Conservation (phyloP, 1,284 basidiomycete species). For the Laetiporus sulphureus region DNA sequence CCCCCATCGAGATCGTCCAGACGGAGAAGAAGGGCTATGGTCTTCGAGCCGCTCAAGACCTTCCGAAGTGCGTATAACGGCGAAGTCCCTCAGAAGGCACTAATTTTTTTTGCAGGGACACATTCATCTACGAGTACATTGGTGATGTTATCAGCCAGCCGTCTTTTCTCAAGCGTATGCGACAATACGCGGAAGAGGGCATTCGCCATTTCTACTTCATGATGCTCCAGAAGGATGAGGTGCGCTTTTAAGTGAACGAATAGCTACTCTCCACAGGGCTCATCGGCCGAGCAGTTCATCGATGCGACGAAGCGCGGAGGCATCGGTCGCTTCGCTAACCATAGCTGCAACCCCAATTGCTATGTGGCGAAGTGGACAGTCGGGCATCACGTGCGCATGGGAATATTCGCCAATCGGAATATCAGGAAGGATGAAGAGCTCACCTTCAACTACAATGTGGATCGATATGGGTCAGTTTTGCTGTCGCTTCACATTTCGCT, state of each 20-base stretch:
- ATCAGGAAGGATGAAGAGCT: slow-evolving; percentile 87
- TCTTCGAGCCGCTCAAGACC: slow-evolving; percentile 67
- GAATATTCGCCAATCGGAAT: slow-evolving; percentile 89
- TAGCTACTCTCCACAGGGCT: background rate
- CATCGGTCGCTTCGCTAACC: slow-evolving; percentile 95
- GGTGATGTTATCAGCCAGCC: slow-evolving; percentile 91
- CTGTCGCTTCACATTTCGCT: background rate
- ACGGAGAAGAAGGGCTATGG: slow-evolving; percentile 97
- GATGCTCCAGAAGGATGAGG: slow-evolving; percentile 98
- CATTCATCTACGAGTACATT: slow-evolving; percentile 96
- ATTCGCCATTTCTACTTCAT: slow-evolving; percentile 99
- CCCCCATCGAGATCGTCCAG: slow-evolving; percentile 83
- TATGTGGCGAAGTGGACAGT: slow-evolving; percentile 99
- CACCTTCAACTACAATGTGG: slow-evolving; percentile 99
- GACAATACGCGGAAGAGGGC: slow-evolving; percentile 88
- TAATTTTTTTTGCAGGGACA: slow-evolving; percentile 50
- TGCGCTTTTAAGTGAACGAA: slow-evolving; percentile 28
- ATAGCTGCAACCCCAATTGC: slow-evolving; percentile 97
- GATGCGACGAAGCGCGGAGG: slow-evolving; percentile 98
- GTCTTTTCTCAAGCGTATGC: slow-evolving; percentile 92
- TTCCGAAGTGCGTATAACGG: slow-evolving; percentile 59
- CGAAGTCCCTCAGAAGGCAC: background rate
- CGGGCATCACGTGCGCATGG: slow-evolving; percentile 90
- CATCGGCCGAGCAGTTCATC: slow-evolving; percentile 65
- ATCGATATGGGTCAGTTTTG: slow-evolving; percentile 88